Evolutionary conservation across 345 rosid species (phyloP).

Genomic region (Eutrema heterophyllum): DNA sequence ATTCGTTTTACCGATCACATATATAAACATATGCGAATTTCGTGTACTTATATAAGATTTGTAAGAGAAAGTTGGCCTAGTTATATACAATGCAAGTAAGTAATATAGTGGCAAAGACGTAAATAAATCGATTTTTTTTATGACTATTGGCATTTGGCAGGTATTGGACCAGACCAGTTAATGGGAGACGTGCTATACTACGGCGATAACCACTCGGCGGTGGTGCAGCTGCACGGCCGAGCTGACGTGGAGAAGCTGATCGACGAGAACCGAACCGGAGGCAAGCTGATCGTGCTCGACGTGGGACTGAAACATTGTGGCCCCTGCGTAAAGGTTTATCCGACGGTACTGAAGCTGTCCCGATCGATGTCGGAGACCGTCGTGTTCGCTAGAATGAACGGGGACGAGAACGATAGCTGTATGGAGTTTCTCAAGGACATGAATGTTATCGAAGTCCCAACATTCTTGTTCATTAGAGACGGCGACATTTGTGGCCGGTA

Average conservation of each 20-base stretch:
- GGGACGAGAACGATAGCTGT: slow-evolving; percentile 93
- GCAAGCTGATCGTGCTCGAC: slow-evolving; percentile 76
- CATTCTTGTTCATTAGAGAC: slow-evolving; percentile 77
- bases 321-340: slow-evolving; percentile 95
- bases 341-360: slow-evolving; percentile 75
- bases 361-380: slow-evolving; percentile 66
- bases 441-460: slow-evolving; percentile 82
- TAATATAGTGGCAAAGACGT: background rate
- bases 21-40: background rate
- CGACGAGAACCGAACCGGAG: slow-evolving; percentile 55
- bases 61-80: background rate
- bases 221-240: slow-evolving; percentile 65
- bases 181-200: slow-evolving; percentile 91
- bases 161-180: slow-evolving; percentile 71
- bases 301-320: slow-evolving; percentile 90
- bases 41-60: background rate
- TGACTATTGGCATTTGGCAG: slow-evolving; percentile 25
- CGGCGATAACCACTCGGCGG: slow-evolving; percentile 83
- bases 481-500: slow-evolving; percentile 75
- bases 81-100: background rate
- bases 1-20: background rate
- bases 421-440: slow-evolving; percentile 82
- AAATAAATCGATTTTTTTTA: background rate
- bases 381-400: slow-evolving; percentile 89
- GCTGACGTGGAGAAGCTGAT: slow-evolving; percentile 78